Evolutionary conservation across 768 basidiomycete species (phyloP), one percentile per base, ranked within the genome.

Genomic region (Trametes coccinea): DNA sequence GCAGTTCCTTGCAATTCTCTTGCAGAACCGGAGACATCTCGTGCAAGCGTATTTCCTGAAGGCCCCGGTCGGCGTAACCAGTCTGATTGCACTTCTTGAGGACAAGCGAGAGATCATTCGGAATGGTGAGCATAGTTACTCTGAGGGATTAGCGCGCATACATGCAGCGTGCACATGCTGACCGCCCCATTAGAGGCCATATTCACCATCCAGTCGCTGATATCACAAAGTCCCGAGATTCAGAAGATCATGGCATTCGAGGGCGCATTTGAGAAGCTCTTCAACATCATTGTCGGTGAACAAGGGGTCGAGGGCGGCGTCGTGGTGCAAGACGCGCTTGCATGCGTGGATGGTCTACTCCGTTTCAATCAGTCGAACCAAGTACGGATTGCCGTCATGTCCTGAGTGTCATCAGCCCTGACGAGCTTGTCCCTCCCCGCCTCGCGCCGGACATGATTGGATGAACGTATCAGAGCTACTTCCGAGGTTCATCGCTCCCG

Each of bases 201-300:
- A 41, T 79, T 86, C 14, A 85, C 95, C 76, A 81, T 95, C 37
- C 91, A 95, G 63, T 78, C 86, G 5, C 79, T 99, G 13, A 85
- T 90, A 40, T 85, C 86, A 0, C 90, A 95, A 67, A 98, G 91
- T 67, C 84, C 91, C 34, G 93, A 98, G 72, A 92, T 99, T 39
- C 96, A 98, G 71, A 98, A 98, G 75, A 87, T 98, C 33, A 85
- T 98, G 47, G 94, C 95, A 0, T 99, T 99, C 68, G 94, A 95
- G 67, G 95, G 97, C 17, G 92, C 92, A 1, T 98, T 99, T 69
- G 97, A 99, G 78, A 93, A 90, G 71, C 82, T 99, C 33, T 94
- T 98, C 76, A 87, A 87, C 57, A 94, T 92, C 50, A 84, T 98
- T 62, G 82, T 84, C 8, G 82, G 85, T 63, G 96, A 98, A 73